Evolutionary conservation across 2,329 filamentous ascomycete species (phyloP), one percentile per base, ranked within the genome.

Genomic region (Fusarium sterilihyphosum): DNA sequence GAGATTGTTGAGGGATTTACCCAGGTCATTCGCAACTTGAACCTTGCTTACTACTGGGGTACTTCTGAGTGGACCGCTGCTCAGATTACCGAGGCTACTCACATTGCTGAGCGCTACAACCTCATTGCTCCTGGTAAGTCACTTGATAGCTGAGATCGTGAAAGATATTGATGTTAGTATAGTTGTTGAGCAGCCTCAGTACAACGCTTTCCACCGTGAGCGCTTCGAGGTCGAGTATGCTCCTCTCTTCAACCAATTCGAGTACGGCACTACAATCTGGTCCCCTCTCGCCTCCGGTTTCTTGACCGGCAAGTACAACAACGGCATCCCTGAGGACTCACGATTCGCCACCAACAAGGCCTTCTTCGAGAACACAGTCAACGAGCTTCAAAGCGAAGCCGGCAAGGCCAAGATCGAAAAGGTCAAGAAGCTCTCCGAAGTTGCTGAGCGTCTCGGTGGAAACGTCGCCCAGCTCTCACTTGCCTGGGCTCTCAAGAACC

Each of bases 11-110:
- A 78, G 65, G 77, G 73, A 40, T 78, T 78, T 58, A 78, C 77
- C 2, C 77, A 78, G 52, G 75, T 77, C 13, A 78, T 78, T 24
- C 76, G 77, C 41, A 77, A 78, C 56, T 52, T 78, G 22, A 78
- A 78, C 67, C 74, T 78, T 50, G 77, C 77, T 31, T 78, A 78
- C 66, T 78, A 78, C 77, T 78, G 77, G 77, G 91, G 91, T 44
- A 93, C 91, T 1, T 91, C 89, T 3, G 91, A 93, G 82, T 93
- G 91, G 91, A 86, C 85, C 71, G 90, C 91, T 47, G 86, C 88
- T 67, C 90, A 93, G 83, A 92, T 93, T 75, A 86, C 87, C 14
- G 86, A 90, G 70, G 91, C 91, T 1, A 79, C 65, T 80, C 70
- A 77, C 33, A 89, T 84, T 67, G 90, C 91, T 26, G 88, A 90